Percentiles rank a stretch among this genome's conserved stretches.
Conservation (phyloP, 2,329 filamentous ascomycete species). For the Talaromyces pinophilus region DNA sequence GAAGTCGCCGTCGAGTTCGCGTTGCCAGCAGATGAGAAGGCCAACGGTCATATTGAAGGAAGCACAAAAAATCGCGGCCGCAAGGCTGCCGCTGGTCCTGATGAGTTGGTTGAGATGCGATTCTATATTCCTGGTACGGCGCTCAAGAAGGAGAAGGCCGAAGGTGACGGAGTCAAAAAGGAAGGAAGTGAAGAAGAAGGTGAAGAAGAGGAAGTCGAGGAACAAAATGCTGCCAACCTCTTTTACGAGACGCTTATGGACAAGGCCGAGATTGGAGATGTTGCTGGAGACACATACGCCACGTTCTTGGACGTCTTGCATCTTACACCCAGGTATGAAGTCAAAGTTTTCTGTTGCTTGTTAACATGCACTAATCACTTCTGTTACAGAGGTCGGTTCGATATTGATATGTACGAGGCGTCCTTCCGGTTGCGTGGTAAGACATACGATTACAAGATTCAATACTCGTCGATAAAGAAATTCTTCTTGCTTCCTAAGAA, state of each 20-base stretch:
- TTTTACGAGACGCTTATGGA: conserved; percentile 98
- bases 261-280: conserved; percentile 98
- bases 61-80: conserved; percentile 72
- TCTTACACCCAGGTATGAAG: conserved; percentile 80
- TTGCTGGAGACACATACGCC: conserved; percentile 96
- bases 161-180: conserved; percentile 60
- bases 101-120: conserved; percentile 96
- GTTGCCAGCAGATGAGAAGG: conserved; percentile 68
- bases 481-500: conserved; percentile 98
- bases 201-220: conserved; percentile 54
- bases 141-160: conserved; percentile 68
- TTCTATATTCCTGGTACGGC: conserved; percentile 96
- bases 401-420: conserved; percentile 98
- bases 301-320: conserved; percentile 96
- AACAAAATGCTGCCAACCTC: conserved; percentile 93
- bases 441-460: conserved; percentile 99
- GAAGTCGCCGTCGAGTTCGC: conserved; percentile 96
- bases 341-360: too few species aligned
- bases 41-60: conserved; percentile 72
- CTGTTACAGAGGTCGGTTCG: conserved; percentile 82
- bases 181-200: conserved; percentile 71
- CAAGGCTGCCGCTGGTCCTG: conserved; percentile 83
- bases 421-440: conserved; percentile 97
- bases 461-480: conserved; percentile 97
- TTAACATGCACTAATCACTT: background rate